phyloP scores from a whole-genome alignment of 768 basidiomycete genomes.

The Rhodotorula babjevae region DNA sequence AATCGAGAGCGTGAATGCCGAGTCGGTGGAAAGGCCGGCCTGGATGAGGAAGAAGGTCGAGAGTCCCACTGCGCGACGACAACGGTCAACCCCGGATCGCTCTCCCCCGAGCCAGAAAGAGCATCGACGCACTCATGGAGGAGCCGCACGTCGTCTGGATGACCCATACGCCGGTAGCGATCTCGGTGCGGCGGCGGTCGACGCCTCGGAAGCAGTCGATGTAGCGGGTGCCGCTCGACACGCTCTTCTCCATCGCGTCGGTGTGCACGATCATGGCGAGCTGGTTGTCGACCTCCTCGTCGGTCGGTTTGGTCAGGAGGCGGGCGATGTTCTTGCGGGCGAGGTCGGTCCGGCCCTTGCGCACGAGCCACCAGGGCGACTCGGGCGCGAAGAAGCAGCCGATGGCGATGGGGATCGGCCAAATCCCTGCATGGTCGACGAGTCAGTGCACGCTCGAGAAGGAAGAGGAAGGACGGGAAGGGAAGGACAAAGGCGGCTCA shows the following conservation, averaged over 20 bases:
- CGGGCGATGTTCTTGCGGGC: constrained; percentile 45
- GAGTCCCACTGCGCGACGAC: neutral
- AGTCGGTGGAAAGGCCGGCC: constrained; percentile 40
- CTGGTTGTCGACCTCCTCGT: constrained; percentile 39
- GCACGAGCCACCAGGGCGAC: constrained; percentile 46
- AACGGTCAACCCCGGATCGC: too few species aligned
- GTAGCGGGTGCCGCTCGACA: constrained; percentile 46
- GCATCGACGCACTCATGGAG: constrained; percentile 6
- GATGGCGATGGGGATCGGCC: constrained; percentile 46
- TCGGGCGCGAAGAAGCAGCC: constrained; percentile 45
- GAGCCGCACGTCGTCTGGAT: constrained; percentile 42
- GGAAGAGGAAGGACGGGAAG: too few species aligned
- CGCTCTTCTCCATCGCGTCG: constrained; percentile 47
- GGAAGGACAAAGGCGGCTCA: too few species aligned
- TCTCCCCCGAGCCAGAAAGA: neutral
- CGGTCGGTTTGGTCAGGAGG: constrained; percentile 33
- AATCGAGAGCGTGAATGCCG: constrained; percentile 1
- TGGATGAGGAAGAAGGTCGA: constrained; percentile 39
- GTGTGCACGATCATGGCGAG: constrained; percentile 47
- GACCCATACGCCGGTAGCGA: constrained; percentile 51
- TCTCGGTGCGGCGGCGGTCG: constrained; percentile 48
- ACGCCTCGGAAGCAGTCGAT: constrained; percentile 47
- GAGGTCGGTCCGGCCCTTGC: constrained; percentile 44
- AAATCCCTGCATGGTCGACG: constrained; percentile 41
- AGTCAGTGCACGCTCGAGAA: too few species aligned